Percentiles rank a stretch among this genome's conserved stretches.
These are phyloP conservation scores for Hypholoma fasciculare DNA, from an alignment of 768 basidiomycete species.

Conservation along the genomic window DNA sequence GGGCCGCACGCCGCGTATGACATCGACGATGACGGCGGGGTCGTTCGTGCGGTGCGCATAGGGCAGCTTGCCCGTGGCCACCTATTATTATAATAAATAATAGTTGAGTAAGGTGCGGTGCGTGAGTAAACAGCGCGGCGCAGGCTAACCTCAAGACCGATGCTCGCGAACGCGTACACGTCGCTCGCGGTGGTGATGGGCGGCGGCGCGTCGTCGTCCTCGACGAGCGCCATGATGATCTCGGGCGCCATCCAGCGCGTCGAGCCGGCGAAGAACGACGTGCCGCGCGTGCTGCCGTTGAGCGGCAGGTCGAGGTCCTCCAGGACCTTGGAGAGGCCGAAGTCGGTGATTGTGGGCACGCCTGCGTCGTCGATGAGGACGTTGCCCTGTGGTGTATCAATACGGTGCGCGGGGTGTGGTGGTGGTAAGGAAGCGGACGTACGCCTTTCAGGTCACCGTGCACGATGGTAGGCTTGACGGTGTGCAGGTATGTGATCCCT, in stretches of 20 bases:
- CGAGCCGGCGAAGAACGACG: slow-evolving; percentile 48
- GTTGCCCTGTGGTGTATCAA: slow-evolving; percentile 41
- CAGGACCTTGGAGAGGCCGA: slow-evolving; percentile 58
- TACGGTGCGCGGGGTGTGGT: not conserved
- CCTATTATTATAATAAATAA: slow-evolving; percentile 25
- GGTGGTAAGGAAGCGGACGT: slow-evolving; percentile 15
- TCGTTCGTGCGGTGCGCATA: slow-evolving; percentile 56
- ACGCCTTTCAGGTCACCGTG: slow-evolving; percentile 68
- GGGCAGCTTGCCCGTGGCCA: slow-evolving; percentile 51
- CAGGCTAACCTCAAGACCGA: slow-evolving; percentile 49
- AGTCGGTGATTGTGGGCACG: slow-evolving; percentile 57
- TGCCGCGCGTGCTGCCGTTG: slow-evolving; percentile 27
- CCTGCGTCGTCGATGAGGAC: slow-evolving; percentile 56
- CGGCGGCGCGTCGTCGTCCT: slow-evolving; percentile 42
- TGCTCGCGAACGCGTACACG: slow-evolving; percentile 60
- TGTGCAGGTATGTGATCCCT: slow-evolving; percentile 58
- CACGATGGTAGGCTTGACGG: slow-evolving; percentile 51
- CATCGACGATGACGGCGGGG: slow-evolving; percentile 54
- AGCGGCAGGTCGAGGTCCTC: slow-evolving; percentile 45
- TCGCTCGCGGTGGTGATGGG: slow-evolving; percentile 53
- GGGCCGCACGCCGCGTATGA: slow-evolving; percentile 51
- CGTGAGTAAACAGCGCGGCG: not conserved
- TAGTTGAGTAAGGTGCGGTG: not conserved
- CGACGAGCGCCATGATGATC: slow-evolving; percentile 47
- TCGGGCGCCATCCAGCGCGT: slow-evolving; percentile 63